Evolutionary conservation across 805 yeast species (phyloP), one percentile per base, ranked within the genome.

Genomic region (Metschnikowia noctiluminum): DNA sequence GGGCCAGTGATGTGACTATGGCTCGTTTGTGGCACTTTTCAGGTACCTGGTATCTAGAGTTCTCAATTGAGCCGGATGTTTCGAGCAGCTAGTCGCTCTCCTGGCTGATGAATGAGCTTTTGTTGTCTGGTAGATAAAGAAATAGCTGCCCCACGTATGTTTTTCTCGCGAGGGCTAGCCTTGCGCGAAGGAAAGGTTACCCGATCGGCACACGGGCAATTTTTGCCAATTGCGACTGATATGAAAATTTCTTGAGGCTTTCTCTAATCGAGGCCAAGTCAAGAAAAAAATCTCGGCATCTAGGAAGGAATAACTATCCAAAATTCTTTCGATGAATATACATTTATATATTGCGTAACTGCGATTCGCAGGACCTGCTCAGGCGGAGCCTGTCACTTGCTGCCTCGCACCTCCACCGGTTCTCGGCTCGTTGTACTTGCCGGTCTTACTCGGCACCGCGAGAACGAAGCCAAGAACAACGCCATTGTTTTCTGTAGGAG

Each of bases 131-230:
- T 41, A 16, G 31, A 16, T 36, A 44, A 32, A 32, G 28, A 42
- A 26, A n/a, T n/a, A 28, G 16, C 15, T 34, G 13, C 42, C 39
- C 43, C 43, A 34, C 43, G 43, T 38, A 35, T 40, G 28, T 35
- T 39, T 43, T 40, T 30, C 35, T 40, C 35, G 48, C 43, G 43
- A 40, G 43, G 35, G 44, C 49, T 45, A 46, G 49, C 38, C 49
- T 46, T 40, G 30, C 40, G 38, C 16, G n/a, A n/a, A 9, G 27
- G 34, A 15, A 34, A 16, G 49, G 49, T 46, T 46, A 46, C 49
- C 49, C 49, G 49, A 28, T 46, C 49, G 49, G 40, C 40, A 7
- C 10, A 10, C 28, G 40, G 14, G 27, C 40, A 26, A 4, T 26
- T 2, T 30, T 12, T 5, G 32, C 32, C 32, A 6, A 3, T 9